Evolutionary conservation across 495 filamentous ascomycete genomes (phyloP), one percentile per base, ranked within the genome.

Genomic region (Aspergillus haitiensis): DNA sequence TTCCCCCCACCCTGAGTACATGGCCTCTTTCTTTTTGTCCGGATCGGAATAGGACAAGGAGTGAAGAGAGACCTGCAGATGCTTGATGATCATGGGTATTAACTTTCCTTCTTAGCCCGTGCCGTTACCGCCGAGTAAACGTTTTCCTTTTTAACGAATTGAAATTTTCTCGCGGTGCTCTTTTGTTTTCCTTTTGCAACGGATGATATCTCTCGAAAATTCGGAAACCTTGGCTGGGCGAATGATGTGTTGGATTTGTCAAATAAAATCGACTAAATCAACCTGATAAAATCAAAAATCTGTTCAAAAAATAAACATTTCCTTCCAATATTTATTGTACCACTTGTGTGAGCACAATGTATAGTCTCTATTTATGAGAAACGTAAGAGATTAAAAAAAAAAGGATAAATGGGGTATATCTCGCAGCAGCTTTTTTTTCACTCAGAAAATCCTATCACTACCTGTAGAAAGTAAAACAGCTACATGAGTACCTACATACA

Each of bases 61-160:
- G 21, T 27, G 21, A 27, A 27, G 21, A 27, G 21, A 27, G 21
- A 27, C 21, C 21, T 27, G 21, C 21, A 27, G 21, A 27, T 27
- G 21, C 21, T 27, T 27, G 21, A 27, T 27, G 21, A 27, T 27
- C 21, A 52, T 56, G 33, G 37, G 36, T 9, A 53, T 34, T 39
- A 31, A 48, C 16, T 7, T 39, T 49, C 47, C 13, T 55, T 48
- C 54, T 31, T 51, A 80, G 77, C 77, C 77, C 77, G 77, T 64
- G 75, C 72, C 71, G 73, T 77, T 65, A 71, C 77, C 72, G 77
- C 77, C 67, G 75, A 80, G 72, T 80, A 80, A 80, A 78, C 69
- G 70, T 70, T 65, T 67, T 55, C 68, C 61, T 56, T 13, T 27
- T 46, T 55, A 48, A 63, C 64, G 65, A 66, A 67, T 63, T 47